Conservation (phyloP, 2,329 filamentous ascomycete genomes). For the Trichocomaceae sp. region DNA sequence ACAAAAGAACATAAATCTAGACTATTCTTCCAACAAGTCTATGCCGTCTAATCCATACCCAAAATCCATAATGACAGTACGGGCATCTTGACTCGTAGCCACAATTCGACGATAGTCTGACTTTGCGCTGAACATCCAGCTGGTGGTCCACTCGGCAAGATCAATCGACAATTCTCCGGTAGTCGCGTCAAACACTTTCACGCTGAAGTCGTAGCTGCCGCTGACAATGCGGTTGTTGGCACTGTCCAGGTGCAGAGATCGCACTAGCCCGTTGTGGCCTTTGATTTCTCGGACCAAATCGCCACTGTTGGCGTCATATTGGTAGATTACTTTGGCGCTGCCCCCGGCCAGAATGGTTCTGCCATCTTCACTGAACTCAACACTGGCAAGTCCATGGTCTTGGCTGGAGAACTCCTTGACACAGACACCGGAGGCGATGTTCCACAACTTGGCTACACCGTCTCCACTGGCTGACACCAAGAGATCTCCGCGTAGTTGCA, state of each 20-base stretch:
- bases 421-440: constrained; percentile 78
- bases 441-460: constrained; percentile 90
- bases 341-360: constrained; percentile 87
- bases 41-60: constrained; percentile 54
- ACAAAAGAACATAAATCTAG: constrained; percentile 13
- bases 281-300: constrained; percentile 72
- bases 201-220: constrained; percentile 89
- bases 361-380: constrained; percentile 94
- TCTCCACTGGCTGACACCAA: constrained; percentile 93
- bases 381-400: constrained; percentile 88
- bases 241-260: constrained; percentile 84
- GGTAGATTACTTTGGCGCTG: constrained; percentile 90
- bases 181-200: constrained; percentile 87
- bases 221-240: constrained; percentile 80
- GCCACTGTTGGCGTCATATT: constrained; percentile 90
- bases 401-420: constrained; percentile 87
- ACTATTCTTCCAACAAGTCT: constrained; percentile 43
- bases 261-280: constrained; percentile 79
- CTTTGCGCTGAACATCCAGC: constrained; percentile 95
- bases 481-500: constrained; percentile 87
- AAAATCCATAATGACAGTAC: constrained; percentile 92
- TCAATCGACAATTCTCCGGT: constrained; percentile 71
- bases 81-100: constrained; percentile 87
- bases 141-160: constrained; percentile 91
- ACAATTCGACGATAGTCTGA: constrained; percentile 92